Evolutionary conservation across 1,139 yeast species (phyloP).

Genomic region (Pneumocystis carinii): DNA sequence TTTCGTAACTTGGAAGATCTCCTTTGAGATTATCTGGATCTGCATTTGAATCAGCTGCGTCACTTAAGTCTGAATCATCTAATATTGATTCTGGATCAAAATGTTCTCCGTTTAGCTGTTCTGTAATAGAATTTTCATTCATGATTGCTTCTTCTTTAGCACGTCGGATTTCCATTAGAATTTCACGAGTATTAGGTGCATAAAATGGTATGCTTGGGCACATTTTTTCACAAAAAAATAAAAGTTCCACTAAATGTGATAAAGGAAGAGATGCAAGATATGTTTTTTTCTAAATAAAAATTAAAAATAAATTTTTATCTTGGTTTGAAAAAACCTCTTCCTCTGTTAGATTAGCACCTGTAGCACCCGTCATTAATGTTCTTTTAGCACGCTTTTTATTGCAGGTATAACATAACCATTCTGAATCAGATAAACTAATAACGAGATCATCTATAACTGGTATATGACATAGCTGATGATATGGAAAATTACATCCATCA

Average conservation of each 20-base stretch:
- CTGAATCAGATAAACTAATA: conserved; percentile 31
- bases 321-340: conserved; percentile 19
- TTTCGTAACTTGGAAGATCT: conserved; percentile 2
- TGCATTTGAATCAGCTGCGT: not conserved
- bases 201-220: conserved; percentile 15
- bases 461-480: conserved; percentile 31
- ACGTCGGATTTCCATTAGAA: conserved; percentile 7
- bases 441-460: conserved; percentile 30
- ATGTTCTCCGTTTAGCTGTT: not conserved
- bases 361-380: conserved; percentile 28
- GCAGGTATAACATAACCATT: conserved; percentile 31
- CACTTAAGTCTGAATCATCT: conserved; percentile 1
- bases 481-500: conserved; percentile 30
- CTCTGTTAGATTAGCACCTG: conserved; percentile 25
- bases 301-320: not conserved
- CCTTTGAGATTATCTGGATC: not conserved
- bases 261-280: conserved; percentile 28
- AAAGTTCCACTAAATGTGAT: conserved; percentile 29
- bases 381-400: conserved; percentile 25
- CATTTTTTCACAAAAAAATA: conserved; percentile 17
- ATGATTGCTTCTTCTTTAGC: conserved; percentile 8
- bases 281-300: conserved; percentile 22
- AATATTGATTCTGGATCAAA: not conserved
- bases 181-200: conserved; percentile 14
- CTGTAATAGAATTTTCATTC: not conserved